These are phyloP conservation scores for Pezicula carpinea DNA, from an alignment of 2,329 filamentous ascomycete genomes.

Conservation along the genomic window DNA sequence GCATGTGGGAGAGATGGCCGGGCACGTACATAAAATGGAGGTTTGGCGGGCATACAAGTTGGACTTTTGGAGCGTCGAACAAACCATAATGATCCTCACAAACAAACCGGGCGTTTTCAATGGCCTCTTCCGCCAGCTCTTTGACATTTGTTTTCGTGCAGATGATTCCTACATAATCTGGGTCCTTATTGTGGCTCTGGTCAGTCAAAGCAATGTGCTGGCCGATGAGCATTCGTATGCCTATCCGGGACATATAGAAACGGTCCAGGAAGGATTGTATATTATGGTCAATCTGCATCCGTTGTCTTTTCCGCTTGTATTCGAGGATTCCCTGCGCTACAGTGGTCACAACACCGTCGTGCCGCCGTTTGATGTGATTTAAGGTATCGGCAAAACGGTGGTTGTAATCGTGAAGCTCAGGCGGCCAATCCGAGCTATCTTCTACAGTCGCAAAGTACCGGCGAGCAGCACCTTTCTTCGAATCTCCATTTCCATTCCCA, in stretches of 20 bases:
- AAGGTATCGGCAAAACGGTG: constrained; percentile 82
- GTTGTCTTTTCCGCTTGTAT: constrained; percentile 93
- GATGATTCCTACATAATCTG: constrained; percentile 95
- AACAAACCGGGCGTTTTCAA: constrained; percentile 98
- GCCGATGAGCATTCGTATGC: constrained; percentile 97
- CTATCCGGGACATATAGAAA: constrained; percentile 99
- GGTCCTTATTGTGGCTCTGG: constrained; percentile 82
- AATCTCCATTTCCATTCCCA: constrained; percentile 43
- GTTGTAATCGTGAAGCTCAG: constrained; percentile 92
- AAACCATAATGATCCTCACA: constrained; percentile 98
- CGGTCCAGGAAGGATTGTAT: constrained; percentile 97
- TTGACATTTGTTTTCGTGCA: constrained; percentile 97
- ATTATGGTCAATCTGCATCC: constrained; percentile 96
- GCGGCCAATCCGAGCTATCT: constrained; percentile 84
- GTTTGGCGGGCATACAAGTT: constrained; percentile 90
- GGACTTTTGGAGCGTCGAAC: constrained; percentile 93
- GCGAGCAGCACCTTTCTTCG: constrained; percentile 51
- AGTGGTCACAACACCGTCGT: constrained; percentile 96
- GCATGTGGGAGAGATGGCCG: constrained; percentile 98
- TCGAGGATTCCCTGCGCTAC: constrained; percentile 97
- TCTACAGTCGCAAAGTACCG: constrained; percentile 92
- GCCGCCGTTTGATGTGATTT: constrained; percentile 89
- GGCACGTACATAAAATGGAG: constrained; percentile 99
- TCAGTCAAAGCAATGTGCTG: constrained; percentile 97
- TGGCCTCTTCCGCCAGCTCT: constrained; percentile 92